Conservation (phyloP, 306 rosid species). For the Inga laurina region DNA sequence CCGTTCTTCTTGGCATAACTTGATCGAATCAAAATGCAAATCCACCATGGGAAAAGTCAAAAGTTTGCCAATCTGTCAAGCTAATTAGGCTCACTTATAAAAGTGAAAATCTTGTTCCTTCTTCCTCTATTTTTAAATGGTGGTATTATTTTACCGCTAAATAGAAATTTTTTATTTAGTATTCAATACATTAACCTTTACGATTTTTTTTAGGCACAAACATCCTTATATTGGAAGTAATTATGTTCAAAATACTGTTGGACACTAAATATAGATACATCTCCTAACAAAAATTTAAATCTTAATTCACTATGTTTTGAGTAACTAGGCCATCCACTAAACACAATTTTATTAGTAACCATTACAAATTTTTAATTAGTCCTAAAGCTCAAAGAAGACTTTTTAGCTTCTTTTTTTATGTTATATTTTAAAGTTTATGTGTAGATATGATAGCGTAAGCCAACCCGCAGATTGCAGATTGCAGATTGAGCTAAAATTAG, state of each 20-base stretch:
- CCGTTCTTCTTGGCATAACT: neutral
- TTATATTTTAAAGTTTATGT: no score
- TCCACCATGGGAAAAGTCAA: neutral
- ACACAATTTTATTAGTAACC: no score
- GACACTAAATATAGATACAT: no score
- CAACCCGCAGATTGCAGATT: no score
- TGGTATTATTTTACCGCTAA: neutral
- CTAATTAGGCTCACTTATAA: neutral
- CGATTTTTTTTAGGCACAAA: neutral
- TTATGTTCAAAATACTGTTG: no score
- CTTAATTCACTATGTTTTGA: accelerated
- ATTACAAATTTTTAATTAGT: no score
- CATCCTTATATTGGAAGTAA: no score
- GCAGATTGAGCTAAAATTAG: no score
- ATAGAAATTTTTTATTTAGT: no score
- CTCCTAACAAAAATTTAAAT: accelerated
- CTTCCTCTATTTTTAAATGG: neutral
- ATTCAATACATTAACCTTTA: neutral
- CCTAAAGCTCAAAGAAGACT: neutral
- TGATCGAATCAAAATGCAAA: neutral
- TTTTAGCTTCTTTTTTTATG: no score
- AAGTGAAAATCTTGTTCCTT: neutral
- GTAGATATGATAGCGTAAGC: no score
- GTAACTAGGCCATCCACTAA: accelerated
- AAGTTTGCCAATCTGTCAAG: neutral